These are phyloP conservation scores for Saccharomycopsis capsularis DNA, from an alignment of 805 yeast species.

Conservation along the genomic window DNA sequence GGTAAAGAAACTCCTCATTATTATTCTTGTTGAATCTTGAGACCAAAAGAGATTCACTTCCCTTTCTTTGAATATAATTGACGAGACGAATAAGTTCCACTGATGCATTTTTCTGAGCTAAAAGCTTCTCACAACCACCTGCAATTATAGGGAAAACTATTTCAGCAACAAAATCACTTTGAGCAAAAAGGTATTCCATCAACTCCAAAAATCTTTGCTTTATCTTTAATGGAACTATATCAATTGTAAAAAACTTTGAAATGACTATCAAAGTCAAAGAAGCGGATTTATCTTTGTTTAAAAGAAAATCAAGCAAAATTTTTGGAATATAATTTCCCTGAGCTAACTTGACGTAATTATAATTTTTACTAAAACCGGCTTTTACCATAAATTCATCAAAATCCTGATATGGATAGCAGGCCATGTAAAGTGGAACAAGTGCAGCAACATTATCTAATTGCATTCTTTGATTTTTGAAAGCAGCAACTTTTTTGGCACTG, in stretches of 20 bases:
- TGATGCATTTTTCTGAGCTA: background rate
- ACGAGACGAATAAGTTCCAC: background rate
- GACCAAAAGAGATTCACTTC: background rate
- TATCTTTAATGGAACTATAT: background rate
- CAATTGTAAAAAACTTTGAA: slow-evolving; percentile 1
- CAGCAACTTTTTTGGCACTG: slow-evolving; percentile 1
- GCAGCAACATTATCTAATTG: slow-evolving; percentile 1
- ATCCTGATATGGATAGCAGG: background rate
- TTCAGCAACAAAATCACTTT: background rate
- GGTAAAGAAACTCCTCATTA: too few species aligned
- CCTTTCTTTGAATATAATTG: background rate
- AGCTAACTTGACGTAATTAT: background rate
- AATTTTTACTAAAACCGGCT: background rate
- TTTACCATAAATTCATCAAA: slow-evolving; percentile 1
- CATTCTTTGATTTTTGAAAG: background rate
- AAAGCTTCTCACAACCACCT: slow-evolving; percentile 3
- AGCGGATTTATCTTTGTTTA: background rate
- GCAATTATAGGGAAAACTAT: slow-evolving; percentile 11
- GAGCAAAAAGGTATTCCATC: background rate
- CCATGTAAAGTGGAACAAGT: slow-evolving; percentile 7
- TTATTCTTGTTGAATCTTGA: too few species aligned
- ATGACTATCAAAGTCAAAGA: background rate
- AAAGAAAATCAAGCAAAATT: background rate
- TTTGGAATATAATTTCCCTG: background rate
- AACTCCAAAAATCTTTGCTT: slow-evolving; percentile 5